Conservation (phyloP, 495 filamentous ascomycete species). For the Cryomyces minteri region DNA sequence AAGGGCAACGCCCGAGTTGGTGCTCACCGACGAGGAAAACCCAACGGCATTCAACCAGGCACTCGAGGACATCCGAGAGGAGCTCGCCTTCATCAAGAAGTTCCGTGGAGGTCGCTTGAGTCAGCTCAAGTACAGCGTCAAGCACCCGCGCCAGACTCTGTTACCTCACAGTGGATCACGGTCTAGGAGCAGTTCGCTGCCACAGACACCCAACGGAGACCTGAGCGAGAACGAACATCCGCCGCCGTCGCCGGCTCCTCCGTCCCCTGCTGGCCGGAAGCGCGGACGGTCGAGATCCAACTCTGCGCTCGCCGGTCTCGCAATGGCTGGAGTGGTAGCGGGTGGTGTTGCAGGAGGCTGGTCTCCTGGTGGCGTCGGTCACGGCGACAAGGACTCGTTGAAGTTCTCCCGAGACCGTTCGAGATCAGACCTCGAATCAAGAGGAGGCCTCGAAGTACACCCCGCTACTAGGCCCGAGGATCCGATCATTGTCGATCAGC, state of each 20-base stretch:
- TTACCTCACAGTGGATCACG: conserved; percentile 56
- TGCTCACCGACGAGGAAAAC: conserved; percentile 58
- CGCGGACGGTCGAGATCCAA: conserved; percentile 71
- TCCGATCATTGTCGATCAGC: conserved; percentile 27
- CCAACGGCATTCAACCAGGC: conserved; percentile 35
- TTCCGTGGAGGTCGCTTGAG: conserved; percentile 72
- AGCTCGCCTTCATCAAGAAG: conserved; percentile 42
- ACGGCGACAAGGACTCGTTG: conserved; percentile 25
- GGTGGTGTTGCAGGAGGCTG: conserved; percentile 68
- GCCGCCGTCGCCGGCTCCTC: conserved; percentile 28
- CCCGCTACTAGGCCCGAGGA: conserved; percentile 37
- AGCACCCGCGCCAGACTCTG: conserved; percentile 56
- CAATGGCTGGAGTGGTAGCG: conserved; percentile 77
- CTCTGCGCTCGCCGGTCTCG: conserved; percentile 65
- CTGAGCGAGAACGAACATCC: conserved; percentile 28
- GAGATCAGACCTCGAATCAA: conserved; percentile 28
- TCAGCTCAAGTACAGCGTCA: conserved; percentile 66
- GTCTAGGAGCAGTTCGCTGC: conserved; percentile 50
- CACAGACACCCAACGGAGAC: conserved; percentile 49
- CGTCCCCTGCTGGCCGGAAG: conserved; percentile 55
- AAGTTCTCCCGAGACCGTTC: conserved; percentile 26
- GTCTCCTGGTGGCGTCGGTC: conserved; percentile 48
- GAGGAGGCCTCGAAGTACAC: conserved; percentile 37
- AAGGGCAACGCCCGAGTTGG: conserved; percentile 16
- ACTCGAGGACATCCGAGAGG: conserved; percentile 18